Evolutionary conservation across 805 yeast species (phyloP).

Genomic region (Cyberlindnera suaveolens): DNA sequence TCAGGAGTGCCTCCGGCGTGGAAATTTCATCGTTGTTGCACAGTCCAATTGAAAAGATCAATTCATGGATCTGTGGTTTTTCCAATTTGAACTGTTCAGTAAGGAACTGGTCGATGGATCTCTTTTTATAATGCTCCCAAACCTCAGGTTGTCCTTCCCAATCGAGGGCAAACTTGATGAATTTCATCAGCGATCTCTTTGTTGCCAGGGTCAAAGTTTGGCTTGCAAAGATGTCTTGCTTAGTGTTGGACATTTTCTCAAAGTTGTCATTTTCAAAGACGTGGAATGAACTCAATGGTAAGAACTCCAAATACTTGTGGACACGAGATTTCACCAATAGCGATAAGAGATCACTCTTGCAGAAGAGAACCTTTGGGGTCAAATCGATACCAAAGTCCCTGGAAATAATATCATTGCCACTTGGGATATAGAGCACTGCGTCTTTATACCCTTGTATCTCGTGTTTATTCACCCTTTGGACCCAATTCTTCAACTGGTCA

Average conservation of each 20-base stretch:
- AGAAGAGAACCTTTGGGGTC: constrained; percentile 81
- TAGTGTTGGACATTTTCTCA: constrained; percentile 78
- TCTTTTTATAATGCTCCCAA: constrained; percentile 50
- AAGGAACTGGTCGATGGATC: constrained; percentile 56
- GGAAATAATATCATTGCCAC: constrained; percentile 40
- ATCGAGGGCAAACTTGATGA: constrained; percentile 77
- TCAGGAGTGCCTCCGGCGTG: constrained; percentile 69
- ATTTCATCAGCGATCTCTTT: constrained; percentile 84
- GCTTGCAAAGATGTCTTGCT: constrained; percentile 90
- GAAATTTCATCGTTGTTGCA: constrained; percentile 53
- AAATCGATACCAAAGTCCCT: constrained; percentile 84
- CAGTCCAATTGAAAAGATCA: constrained; percentile 81
- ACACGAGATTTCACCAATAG: constrained; percentile 80
- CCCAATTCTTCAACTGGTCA: constrained; percentile 84
- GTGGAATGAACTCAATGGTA: constrained; percentile 81
- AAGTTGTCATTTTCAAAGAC: constrained; percentile 91
- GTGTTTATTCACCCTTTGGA: constrained; percentile 51
- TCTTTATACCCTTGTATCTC: constrained; percentile 42
- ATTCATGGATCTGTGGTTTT: constrained; percentile 70
- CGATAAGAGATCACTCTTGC: constrained; percentile 80
- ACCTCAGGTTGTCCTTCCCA: constrained; percentile 56
- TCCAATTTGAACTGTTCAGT: constrained; percentile 62
- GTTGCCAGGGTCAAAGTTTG: constrained; percentile 68
- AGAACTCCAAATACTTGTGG: constrained; percentile 87
- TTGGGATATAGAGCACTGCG: constrained; percentile 77